phyloP scores from a whole-genome alignment of 768 basidiomycete species.

The Botryobasidium botryosum region DNA sequence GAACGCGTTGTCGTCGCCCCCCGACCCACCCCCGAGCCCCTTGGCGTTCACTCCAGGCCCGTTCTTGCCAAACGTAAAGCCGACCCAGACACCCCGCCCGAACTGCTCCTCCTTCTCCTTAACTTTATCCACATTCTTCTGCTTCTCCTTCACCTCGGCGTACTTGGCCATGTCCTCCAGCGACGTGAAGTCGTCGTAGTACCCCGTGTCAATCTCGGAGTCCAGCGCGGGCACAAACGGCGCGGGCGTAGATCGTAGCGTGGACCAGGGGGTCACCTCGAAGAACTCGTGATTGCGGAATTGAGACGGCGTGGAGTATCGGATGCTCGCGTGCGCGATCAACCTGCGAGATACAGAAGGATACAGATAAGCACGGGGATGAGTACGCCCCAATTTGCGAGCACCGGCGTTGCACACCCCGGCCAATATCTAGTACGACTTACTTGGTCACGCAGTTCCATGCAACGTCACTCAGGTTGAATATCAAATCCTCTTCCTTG shows the following conservation, averaged over 20 bases:
- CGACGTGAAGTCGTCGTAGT: conserved; percentile 82
- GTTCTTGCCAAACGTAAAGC: conserved; percentile 84
- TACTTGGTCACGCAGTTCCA: conserved; percentile 90
- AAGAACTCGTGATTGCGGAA: conserved; percentile 77
- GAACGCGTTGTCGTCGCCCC: conserved; percentile 9
- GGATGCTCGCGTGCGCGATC: conserved; percentile 71
- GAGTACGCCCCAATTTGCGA: too few relatives aligned
- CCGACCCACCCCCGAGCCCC: neutral
- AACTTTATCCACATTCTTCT: conserved; percentile 80
- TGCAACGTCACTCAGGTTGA: conserved; percentile 82
- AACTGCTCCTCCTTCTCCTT: conserved; percentile 69
- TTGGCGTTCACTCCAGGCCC: conserved; percentile 34
- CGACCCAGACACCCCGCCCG: conserved; percentile 71
- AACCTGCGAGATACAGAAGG: conserved; percentile 33
- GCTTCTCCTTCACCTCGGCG: conserved; percentile 95
- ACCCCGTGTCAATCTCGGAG: conserved; percentile 86
- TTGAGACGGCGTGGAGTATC: conserved; percentile 57
- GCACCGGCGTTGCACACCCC: too few relatives aligned
- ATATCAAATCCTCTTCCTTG: conserved; percentile 87
- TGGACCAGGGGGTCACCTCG: conserved; percentile 52
- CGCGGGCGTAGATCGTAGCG: conserved; percentile 54
- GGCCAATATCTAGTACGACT: conserved; percentile 13
- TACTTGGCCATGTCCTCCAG: conserved; percentile 97
- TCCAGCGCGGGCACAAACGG: conserved; percentile 93
- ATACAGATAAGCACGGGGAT: too few relatives aligned